phyloP scores from a whole-genome alignment of 768 basidiomycete genomes.

The Podaxis sp. region DNA sequence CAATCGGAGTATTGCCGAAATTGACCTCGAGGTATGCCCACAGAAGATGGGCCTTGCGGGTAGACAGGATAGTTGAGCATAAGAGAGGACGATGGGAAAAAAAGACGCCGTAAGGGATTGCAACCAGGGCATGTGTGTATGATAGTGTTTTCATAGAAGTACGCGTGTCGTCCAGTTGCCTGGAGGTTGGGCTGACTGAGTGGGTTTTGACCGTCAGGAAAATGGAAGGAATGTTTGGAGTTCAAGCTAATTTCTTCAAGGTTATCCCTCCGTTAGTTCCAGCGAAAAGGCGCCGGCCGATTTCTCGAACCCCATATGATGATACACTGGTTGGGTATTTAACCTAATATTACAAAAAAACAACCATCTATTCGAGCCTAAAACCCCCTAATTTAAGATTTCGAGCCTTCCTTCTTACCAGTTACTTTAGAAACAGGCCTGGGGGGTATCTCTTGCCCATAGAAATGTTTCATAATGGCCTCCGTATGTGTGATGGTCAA shows the following conservation, averaged over 20 bases:
- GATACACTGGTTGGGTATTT: neutral
- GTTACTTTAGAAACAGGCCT: neutral
- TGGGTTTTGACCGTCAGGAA: too few species aligned
- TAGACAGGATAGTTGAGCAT: neutral
- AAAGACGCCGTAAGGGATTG: too few species aligned
- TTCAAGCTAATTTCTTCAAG: too few species aligned
- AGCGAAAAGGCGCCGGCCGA: too few species aligned
- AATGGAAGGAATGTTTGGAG: too few species aligned
- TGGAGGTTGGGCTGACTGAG: too few species aligned
- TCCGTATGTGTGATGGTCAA: slow-evolving; percentile 38
- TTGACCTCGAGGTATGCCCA: neutral
- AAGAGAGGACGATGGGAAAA: neutral
- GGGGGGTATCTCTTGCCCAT: slow-evolving; percentile 17
- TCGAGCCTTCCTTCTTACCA: neutral
- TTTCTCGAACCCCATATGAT: neutral
- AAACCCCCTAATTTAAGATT: neutral
- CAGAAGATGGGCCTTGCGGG: neutral
- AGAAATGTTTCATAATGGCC: slow-evolving; percentile 29
- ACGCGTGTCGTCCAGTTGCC: too few species aligned
- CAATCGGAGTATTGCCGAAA: too few species aligned
- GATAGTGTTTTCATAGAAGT: too few species aligned
- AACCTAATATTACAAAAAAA: neutral
- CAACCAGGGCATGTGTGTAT: too few species aligned
- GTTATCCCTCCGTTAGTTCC: too few species aligned
- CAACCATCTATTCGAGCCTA: neutral